Conservation (phyloP, 331 rosid species). For the Quercus phellos region DNA sequence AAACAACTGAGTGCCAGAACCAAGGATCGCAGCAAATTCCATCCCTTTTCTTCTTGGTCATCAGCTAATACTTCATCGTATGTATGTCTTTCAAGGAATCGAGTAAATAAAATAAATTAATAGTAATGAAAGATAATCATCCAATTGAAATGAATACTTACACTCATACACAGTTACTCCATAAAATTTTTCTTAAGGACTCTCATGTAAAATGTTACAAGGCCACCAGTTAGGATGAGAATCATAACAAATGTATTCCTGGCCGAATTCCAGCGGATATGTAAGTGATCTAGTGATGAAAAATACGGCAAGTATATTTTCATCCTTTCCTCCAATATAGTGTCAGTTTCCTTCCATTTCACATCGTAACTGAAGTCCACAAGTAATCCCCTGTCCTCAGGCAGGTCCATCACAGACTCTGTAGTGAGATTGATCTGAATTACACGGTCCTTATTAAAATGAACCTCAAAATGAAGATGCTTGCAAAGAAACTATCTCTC, state of each 20-base stretch:
- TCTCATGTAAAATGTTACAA: constrained; percentile 93
- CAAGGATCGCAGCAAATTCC: constrained; percentile 93
- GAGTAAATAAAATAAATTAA: neutral
- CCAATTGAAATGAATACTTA: neutral
- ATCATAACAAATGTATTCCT: constrained; percentile 90
- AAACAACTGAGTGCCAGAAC: constrained; percentile 86
- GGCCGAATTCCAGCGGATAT: constrained; percentile 88
- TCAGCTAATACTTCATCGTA: constrained; percentile 96
- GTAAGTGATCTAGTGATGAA: constrained; percentile 84
- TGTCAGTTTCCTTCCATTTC: constrained; percentile 74
- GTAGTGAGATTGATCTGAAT: constrained; percentile 69
- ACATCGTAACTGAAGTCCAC: constrained; percentile 74
- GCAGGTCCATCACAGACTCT: constrained; percentile 76
- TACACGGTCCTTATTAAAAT: constrained; percentile 75
- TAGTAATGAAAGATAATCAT: neutral
- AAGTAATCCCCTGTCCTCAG: constrained; percentile 75
- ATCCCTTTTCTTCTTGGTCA: constrained; percentile 97
- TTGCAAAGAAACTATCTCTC: constrained; percentile 80
- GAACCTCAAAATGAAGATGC: constrained; percentile 80
- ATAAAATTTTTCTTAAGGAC: constrained; percentile 91
- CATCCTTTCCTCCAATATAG: constrained; percentile 83
- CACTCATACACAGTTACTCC: constrained; percentile 51
- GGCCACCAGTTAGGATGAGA: constrained; percentile 89
- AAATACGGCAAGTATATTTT: constrained; percentile 87
- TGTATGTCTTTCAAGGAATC: constrained; percentile 55